These are phyloP conservation scores for Haematococcus lacustris DNA, from an alignment of 139 green algal genomes.

Conservation along the genomic window DNA sequence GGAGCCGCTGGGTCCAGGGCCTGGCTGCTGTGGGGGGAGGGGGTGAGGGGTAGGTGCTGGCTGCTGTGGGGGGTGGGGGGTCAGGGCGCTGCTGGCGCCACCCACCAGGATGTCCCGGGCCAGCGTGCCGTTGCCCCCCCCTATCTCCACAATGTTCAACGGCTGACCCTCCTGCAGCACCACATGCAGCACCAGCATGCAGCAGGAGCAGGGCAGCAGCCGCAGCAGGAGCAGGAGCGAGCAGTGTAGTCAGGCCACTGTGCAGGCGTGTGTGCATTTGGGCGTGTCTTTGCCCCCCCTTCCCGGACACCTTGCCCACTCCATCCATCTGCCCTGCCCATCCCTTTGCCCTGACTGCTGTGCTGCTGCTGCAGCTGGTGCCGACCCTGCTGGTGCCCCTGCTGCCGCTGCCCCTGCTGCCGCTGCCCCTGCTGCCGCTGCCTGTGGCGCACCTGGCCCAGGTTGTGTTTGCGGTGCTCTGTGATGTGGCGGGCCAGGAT, in stretches of 20 bases:
- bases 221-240: no score
- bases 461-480: conserved; percentile 31
- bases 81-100: neutral
- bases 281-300: no score
- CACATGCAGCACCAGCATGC: neutral
- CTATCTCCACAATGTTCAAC: conserved; percentile 71
- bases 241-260: no score
- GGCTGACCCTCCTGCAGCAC: conserved; percentile 13
- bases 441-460: conserved; percentile 11
- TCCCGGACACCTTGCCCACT: no score
- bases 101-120: conserved; percentile 64
- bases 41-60: neutral
- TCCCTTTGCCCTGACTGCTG: neutral
- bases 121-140: conserved; percentile 73
- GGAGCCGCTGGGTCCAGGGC: neutral
- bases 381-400: neutral
- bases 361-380: neutral
- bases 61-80: neutral
- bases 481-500: conserved; percentile 35
- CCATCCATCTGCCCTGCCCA: neutral
- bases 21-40: neutral
- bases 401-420: neutral
- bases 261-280: no score
- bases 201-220: neutral
- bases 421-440: neutral